These are phyloP conservation scores for Talaromyces sp. DNA, from an alignment of 2,329 filamentous ascomycete genomes.

Conservation along the genomic window DNA sequence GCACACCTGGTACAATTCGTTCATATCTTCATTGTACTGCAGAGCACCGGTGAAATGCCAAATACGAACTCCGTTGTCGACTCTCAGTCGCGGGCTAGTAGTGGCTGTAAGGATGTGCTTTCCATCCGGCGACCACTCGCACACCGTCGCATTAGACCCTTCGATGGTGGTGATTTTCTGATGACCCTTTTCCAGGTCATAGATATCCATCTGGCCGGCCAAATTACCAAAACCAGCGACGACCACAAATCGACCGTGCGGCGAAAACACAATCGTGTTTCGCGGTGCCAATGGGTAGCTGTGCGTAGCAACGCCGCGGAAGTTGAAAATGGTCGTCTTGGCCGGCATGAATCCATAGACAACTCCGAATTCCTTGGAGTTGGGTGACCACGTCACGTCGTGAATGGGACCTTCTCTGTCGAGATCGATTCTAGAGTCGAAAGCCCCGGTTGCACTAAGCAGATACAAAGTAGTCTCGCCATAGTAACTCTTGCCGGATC, in stretches of 20 bases:
- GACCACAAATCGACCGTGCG: conserved; percentile 85
- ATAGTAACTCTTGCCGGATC: conserved; percentile 98
- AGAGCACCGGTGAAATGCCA: conserved; percentile 87
- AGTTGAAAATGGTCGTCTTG: conserved; percentile 97
- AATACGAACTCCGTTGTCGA: conserved; percentile 93
- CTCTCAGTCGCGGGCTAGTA: conserved; percentile 87
- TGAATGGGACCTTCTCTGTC: conserved; percentile 98
- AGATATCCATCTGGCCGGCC: conserved; percentile 95
- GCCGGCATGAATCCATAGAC: conserved; percentile 99
- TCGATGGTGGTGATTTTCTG: conserved; percentile 90
- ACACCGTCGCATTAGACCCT: conserved; percentile 91
- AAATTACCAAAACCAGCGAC: conserved; percentile 97
- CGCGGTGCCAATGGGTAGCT: conserved; percentile 82
- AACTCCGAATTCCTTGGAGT: conserved; percentile 95
- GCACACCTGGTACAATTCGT: conserved; percentile 83
- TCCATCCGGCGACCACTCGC: conserved; percentile 95
- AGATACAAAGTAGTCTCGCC: conserved; percentile 97
- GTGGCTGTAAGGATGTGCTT: conserved; percentile 96
- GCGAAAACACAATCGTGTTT: conserved; percentile 94
- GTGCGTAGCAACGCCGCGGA: conserved; percentile 75
- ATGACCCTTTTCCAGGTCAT: conserved; percentile 92
- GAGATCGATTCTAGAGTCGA: conserved; percentile 85
- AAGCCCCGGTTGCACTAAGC: conserved; percentile 82
- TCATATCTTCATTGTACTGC: conserved; percentile 95
- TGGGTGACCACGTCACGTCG: conserved; percentile 97